Evolutionary conservation across 305 asterid species (phyloP).

Genomic region (Nicotiana rustica): DNA sequence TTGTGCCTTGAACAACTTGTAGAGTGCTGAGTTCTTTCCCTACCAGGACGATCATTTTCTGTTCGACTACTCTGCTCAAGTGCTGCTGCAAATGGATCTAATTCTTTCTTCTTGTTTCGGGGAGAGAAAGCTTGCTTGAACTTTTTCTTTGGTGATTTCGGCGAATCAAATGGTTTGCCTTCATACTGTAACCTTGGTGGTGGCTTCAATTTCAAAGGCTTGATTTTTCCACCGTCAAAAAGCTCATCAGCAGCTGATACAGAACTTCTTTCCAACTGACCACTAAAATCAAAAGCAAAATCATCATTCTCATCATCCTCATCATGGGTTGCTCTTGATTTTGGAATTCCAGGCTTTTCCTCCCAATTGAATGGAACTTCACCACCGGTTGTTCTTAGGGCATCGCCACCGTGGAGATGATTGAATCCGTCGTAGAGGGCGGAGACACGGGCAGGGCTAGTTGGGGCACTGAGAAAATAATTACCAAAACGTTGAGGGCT

Average conservation of each 20-base stretch:
- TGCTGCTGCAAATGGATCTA: constrained; percentile 79
- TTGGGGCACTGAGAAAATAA: constrained; percentile 72
- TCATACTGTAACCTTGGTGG: constrained; percentile 63
- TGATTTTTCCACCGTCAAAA: constrained; percentile 84
- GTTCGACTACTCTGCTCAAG: constrained; percentile 48
- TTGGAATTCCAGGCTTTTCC: constrained; percentile 62
- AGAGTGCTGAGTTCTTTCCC: constrained; percentile 42
- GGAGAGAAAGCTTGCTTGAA: constrained; percentile 64
- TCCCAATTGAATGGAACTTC: constrained; percentile 67
- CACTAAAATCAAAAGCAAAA: constrained; percentile 86
- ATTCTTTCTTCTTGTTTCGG: constrained; percentile 39
- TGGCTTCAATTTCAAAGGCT: constrained; percentile 76
- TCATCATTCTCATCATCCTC: constrained; percentile 34
- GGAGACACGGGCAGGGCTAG: constrained; percentile 69
- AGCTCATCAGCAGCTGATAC: constrained; percentile 90
- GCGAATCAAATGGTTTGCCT: constrained; percentile 42
- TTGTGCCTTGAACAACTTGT: constrained; percentile 38
- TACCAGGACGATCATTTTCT: constrained; percentile 47
- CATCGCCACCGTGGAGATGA: constrained; percentile 27
- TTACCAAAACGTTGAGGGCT: constrained; percentile 66
- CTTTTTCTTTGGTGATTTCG: constrained; percentile 60
- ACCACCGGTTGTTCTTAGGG: constrained; percentile 48
- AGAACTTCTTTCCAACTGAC: constrained; percentile 55
- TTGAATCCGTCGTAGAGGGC: background rate
- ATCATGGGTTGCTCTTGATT: constrained; percentile 43